Evolutionary conservation across 176 grass and related monocot species (phyloP).

Genomic region (Aegilops bicornis): DNA sequence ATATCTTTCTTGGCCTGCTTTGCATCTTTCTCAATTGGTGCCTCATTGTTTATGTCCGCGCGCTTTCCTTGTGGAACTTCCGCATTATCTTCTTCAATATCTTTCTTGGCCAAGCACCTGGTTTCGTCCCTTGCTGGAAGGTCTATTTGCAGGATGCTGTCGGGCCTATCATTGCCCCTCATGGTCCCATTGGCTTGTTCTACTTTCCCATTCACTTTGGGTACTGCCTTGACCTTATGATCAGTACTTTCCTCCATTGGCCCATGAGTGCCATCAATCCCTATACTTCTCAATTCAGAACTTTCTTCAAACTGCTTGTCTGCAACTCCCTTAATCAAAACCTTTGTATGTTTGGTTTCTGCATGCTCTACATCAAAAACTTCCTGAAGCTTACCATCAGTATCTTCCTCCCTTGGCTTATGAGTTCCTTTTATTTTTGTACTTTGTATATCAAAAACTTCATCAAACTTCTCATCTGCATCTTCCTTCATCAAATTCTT

Average conservation of each 20-base stretch:
- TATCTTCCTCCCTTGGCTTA: constrained; percentile 18
- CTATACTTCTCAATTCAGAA: constrained; percentile 20
- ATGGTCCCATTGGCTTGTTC: background rate
- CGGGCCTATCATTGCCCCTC: background rate
- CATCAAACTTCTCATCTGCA: background rate
- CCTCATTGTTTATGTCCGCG: background rate
- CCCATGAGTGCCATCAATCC: background rate
- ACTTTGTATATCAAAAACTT: constrained; percentile 4
- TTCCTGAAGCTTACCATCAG: constrained; percentile 8
- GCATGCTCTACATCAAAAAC: background rate
- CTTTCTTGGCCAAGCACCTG: background rate
- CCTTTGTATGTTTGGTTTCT: background rate
- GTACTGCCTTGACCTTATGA: constrained; percentile 14
- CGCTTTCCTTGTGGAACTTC: constrained; percentile 23
- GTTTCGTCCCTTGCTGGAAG: constrained; percentile 3
- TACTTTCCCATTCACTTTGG: constrained; percentile 4
- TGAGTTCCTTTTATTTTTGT: background rate
- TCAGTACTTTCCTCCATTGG: constrained; percentile 20
- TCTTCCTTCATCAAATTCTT: background rate
- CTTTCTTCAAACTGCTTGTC: background rate
- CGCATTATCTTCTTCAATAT: background rate
- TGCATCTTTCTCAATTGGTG: background rate
- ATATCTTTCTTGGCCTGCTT: background rate
- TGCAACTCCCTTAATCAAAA: background rate
- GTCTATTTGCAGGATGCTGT: constrained; percentile 11